These are phyloP conservation scores for Flaveria bidentis DNA, from an alignment of 129 eudicot genomes.

Conservation along the genomic window DNA sequence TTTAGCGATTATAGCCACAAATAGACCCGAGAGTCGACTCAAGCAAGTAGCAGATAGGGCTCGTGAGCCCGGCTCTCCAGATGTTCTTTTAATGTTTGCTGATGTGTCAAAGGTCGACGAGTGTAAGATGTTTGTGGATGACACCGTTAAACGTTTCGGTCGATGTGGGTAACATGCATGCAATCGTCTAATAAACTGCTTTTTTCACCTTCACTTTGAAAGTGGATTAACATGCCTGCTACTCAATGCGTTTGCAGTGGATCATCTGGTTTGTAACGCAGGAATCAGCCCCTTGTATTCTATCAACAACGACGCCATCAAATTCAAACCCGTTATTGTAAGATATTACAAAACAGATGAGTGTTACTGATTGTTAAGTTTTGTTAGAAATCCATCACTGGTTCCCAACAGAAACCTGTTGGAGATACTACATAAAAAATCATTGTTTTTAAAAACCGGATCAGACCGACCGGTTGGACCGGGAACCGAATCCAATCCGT, in stretches of 20 bases:
- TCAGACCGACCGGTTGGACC: no score
- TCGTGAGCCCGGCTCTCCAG: constrained; percentile 47
- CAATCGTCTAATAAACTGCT: not conserved
- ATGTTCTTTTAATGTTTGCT: constrained; percentile 41
- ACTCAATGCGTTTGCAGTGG: constrained; percentile 36
- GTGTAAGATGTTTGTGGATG: constrained; percentile 40
- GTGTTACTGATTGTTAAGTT: no score
- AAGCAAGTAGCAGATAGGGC: constrained; percentile 41
- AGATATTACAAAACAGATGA: no score
- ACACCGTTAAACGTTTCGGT: constrained; percentile 41
- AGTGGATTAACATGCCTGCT: not conserved
- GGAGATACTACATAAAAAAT: no score
- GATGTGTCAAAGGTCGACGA: constrained; percentile 49
- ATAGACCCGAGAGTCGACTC: constrained; percentile 35
- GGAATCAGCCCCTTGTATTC: constrained; percentile 33
- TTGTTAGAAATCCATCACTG: no score
- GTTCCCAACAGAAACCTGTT: no score
- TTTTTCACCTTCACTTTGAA: not conserved
- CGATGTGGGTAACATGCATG: constrained; percentile 30
- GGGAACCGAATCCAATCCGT: no score
- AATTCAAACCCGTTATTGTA: constrained; percentile 44
- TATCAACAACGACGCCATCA: constrained; percentile 27
- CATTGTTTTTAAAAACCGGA: no score
- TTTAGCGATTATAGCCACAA: constrained; percentile 38
- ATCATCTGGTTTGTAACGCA: constrained; percentile 58